Base-by-base conservation (phyloP, 2,329 filamentous ascomycete species). In the Ophiobolus disseminans region DNA sequence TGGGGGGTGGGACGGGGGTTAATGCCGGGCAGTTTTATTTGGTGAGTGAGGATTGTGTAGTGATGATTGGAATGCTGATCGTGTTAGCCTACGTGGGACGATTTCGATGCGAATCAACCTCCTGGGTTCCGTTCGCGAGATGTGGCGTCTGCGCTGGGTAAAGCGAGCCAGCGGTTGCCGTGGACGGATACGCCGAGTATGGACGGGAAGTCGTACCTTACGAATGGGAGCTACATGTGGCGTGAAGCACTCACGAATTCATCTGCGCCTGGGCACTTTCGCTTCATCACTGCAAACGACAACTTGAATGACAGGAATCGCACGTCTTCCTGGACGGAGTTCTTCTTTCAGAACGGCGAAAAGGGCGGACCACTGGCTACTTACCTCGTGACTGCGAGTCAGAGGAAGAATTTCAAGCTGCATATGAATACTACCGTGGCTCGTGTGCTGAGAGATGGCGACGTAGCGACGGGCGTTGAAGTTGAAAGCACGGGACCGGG, bases 301-400 rank as follows among this genome's bases (percentile, higher is more conserved):
- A 71, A 78, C 26, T 83, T 85, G 1, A 74, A 79, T 40, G 66
- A 78, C 61, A 89, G 89, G 78, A 74, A 77, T 56, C 84, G 82
- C 1, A 28, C 36, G 1, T 88, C 78, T 67, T 78, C 79, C 37
- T 80, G 82, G 66, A 82, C 82, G 10, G 79, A 82, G 39, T 87
- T 82, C 73, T 86, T 88, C 81, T 86, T 83, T 63, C 73, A 75
- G 2, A 70, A 83, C 39, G 85, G 85, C 39, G 83, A 87, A 68
- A 78, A 87, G 49, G 83, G 82, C 26, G 87, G 87, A 0, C 86
- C 86, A 2, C 75, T 89, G 71, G 82, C 82, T 4, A 88, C 87
- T 1, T 89, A 89, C 61, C 80, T 90, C 0, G 82, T 85, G 2
- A 75, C 79, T 8, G 85, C 85, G 2, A 77, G 76, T 39, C 73